Base-by-base conservation (phyloP, 805 yeast species). In the Cyberlindnera suaveolens region DNA sequence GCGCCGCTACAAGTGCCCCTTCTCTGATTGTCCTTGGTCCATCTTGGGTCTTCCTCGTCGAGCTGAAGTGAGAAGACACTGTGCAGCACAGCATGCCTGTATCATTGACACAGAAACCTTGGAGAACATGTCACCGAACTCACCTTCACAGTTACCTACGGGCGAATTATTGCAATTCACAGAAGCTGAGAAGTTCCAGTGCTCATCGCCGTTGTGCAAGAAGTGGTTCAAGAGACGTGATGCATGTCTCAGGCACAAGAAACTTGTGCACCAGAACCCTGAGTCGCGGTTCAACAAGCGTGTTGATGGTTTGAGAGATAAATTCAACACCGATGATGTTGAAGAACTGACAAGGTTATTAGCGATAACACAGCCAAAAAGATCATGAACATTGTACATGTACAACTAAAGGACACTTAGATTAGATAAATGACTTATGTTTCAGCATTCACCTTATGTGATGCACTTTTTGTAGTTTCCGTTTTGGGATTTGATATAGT, bases 221-320 rank as follows among this genome's bases (percentile, higher is more conserved):
- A 75, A 72, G 47, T 53, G 51, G 7, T 78, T 78, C 52, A 70
- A 70, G 47, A 61, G 84, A 39, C 70, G 68, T 41, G 84, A 79
- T 54, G 72, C 82, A 1, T 64, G 71, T 43, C 68, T 65, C 35
- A 66, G 84, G 49, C 85, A 79, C 51, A 65, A 65, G 26, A 67
- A 68, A 39, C 62, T 77, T 45, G 80, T 75, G 13, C 82, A 78
- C 53, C 52, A 61, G 18, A 68, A 70, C 40, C 51, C 52, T 6
- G 52, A 59, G 5, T 67, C 72, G 17, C 49, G 75, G 17, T 71
- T 70, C 53, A 71, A 71, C 49, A 66, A 53, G 45, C 53, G 69
- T 35, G 44, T 52, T 9, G 44, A 41, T 2, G 37, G 31, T 20
- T 13, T 48, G 26, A 39, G 36, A 17, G 36, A 31, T 23, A 48